Evolutionary conservation across 371 early-diverging fungal genomes (phyloP).

Genomic region (Syncephalastrum monosporum): DNA sequence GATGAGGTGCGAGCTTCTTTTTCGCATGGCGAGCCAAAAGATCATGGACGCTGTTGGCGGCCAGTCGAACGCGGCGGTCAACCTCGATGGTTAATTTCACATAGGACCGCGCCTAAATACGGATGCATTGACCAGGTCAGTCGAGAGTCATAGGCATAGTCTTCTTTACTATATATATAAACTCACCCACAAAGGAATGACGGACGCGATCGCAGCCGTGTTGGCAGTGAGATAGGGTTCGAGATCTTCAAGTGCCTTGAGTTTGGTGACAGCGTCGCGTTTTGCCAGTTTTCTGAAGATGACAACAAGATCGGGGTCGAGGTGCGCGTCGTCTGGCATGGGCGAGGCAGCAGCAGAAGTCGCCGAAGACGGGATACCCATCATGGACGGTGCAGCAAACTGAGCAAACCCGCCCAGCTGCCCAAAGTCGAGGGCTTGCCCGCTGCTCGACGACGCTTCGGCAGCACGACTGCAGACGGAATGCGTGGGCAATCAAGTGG

Average conservation of each 20-base stretch:
- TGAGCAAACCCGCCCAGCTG: slow-evolving; percentile 69
- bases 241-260: slow-evolving; percentile 70
- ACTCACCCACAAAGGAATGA: slow-evolving; percentile 40
- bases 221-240: slow-evolving; percentile 49
- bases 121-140: slow-evolving; percentile 6
- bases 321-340: slow-evolving; percentile 21
- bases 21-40: slow-evolving; percentile 54
- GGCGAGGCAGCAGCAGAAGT: slow-evolving; percentile 17
- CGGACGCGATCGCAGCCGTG: slow-evolving; percentile 22
- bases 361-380: slow-evolving; percentile 16
- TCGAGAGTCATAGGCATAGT: too few species aligned
- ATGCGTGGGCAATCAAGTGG: background rate
- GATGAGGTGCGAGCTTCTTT: slow-evolving; percentile 59
- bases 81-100: slow-evolving; percentile 60
- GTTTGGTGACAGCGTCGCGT: slow-evolving; percentile 66
- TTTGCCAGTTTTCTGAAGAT: slow-evolving; percentile 65
- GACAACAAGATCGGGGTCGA: slow-evolving; percentile 57
- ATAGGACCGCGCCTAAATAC: slow-evolving; percentile 45
- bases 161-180: too few species aligned
- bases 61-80: slow-evolving; percentile 61
- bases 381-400: slow-evolving; percentile 37
- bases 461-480: slow-evolving; percentile 64
- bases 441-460: slow-evolving; percentile 43
- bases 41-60: slow-evolving; percentile 52
- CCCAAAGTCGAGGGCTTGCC: slow-evolving; percentile 47